A percentile compares a stretch with the other conserved stretches of the same genome.
Conservation (phyloP, 257 asterid species). For the Ocimum tenuiflorum region DNA sequence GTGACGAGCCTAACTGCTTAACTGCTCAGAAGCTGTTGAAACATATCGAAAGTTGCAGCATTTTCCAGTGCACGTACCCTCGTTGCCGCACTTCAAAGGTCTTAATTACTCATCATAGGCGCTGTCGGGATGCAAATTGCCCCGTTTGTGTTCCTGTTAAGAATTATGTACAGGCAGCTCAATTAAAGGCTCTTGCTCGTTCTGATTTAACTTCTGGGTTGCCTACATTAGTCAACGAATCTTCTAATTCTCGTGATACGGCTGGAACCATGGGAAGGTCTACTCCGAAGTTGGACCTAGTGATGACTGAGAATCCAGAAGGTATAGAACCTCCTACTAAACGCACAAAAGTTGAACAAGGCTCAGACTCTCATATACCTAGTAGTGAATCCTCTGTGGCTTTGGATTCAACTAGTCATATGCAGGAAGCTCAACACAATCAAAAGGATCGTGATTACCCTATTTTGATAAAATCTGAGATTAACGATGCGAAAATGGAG, state of each 20-base stretch:
- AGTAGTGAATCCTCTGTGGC: constrained; percentile 37
- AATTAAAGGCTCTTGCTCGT: constrained; percentile 40
- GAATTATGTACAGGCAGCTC: constrained; percentile 43
- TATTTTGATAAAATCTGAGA: constrained; percentile 43
- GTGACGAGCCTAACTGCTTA: constrained; percentile 56
- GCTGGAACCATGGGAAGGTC: constrained; percentile 44
- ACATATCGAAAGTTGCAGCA: constrained; percentile 58
- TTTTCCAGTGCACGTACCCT: constrained; percentile 44
- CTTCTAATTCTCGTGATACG: constrained; percentile 38
- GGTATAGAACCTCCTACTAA: constrained; percentile 64
- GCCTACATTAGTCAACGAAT: constrained; percentile 38
- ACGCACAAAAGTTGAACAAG: constrained; percentile 66
- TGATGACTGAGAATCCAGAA: constrained; percentile 45
- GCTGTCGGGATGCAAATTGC: constrained; percentile 55
- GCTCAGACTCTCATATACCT: constrained; percentile 32
- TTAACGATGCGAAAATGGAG: constrained; percentile 48
- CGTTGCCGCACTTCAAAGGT: constrained; percentile 54
- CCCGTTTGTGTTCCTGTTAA: constrained; percentile 85
- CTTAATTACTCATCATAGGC: constrained; percentile 50
- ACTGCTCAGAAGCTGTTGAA: constrained; percentile 57
- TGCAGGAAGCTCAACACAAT: constrained; percentile 33
- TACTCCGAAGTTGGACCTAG: constrained; percentile 29
- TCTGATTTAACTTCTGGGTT: constrained; percentile 39
- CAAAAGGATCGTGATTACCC: constrained; percentile 32
- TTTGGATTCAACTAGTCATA: constrained; percentile 31